phyloP scores from a whole-genome alignment of 2,329 filamentous ascomycete species.

The Hymenoscyphus repandus region DNA sequence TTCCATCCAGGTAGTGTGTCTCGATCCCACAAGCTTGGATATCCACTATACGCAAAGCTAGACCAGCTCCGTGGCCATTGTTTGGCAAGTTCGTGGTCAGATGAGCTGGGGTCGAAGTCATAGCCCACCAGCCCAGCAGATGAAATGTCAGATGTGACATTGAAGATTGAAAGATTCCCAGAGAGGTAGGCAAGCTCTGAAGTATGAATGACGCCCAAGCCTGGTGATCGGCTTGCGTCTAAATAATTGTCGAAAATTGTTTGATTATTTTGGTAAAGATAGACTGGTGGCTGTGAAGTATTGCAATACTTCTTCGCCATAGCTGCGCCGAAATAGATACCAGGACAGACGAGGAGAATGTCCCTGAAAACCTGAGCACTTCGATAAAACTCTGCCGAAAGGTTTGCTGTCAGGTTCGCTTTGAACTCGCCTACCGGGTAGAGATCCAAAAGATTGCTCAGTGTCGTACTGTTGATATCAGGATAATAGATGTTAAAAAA shows the following conservation, averaged over 20 bases:
- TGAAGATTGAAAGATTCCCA: slow-evolving; percentile 41
- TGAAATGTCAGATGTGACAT: slow-evolving; percentile 28
- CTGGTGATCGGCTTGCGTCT: slow-evolving; percentile 31
- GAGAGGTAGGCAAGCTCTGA: slow-evolving; percentile 50
- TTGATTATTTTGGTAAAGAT: slow-evolving; percentile 48
- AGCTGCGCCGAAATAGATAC: slow-evolving; percentile 38
- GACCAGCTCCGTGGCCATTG: slow-evolving; percentile 44
- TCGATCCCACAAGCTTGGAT: slow-evolving; percentile 29
- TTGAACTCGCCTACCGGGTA: slow-evolving; percentile 46
- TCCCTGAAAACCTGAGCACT: slow-evolving; percentile 45
- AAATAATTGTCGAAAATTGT: slow-evolving; percentile 45
- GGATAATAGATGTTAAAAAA: slow-evolving; percentile 39
- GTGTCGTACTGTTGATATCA: slow-evolving; percentile 30
- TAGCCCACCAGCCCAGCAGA: slow-evolving; percentile 2
- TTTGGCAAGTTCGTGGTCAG: slow-evolving; percentile 37
- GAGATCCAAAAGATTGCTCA: slow-evolving; percentile 40
- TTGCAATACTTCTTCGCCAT: slow-evolving; percentile 30
- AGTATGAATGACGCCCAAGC: slow-evolving; percentile 44
- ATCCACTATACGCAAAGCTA: slow-evolving; percentile 39
- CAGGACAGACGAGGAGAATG: slow-evolving; percentile 45
- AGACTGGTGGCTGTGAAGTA: slow-evolving; percentile 36
- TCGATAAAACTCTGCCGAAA: slow-evolving; percentile 46
- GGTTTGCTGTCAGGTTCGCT: slow-evolving; percentile 33
- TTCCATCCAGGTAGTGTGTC: slow-evolving; percentile 39
- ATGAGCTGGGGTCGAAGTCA: slow-evolving; percentile 32